Conservation (phyloP, 257 asterid species). For the Asclepias syriaca region DNA sequence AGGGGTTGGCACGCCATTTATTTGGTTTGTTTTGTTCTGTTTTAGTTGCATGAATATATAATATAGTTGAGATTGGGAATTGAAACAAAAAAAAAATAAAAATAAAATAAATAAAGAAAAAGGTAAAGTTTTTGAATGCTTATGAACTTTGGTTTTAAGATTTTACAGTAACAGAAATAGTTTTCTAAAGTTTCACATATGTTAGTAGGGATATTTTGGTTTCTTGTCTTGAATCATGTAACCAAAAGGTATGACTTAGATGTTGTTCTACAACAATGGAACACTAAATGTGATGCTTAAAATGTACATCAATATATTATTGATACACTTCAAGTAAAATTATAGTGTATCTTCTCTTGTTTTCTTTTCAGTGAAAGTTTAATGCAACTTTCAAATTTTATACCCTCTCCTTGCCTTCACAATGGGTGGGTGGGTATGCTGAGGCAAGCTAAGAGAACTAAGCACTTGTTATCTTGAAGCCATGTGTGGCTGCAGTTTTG, state of each 20-base stretch:
- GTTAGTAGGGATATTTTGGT: neutral
- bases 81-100: neutral
- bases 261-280: neutral
- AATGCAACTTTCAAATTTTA: too few relatives aligned
- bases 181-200: neutral
- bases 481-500: neutral
- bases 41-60: slow-evolving; percentile 13
- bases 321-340: neutral
- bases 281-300: neutral
- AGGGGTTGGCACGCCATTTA: slow-evolving; percentile 82
- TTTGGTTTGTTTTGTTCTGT: slow-evolving; percentile 43
- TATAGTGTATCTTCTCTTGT: neutral
- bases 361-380: too few relatives aligned
- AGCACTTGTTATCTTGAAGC: neutral
- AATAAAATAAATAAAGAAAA: too few relatives aligned
- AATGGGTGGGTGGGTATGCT: neutral
- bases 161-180: neutral
- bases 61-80: neutral
- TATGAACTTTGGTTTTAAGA: neutral
- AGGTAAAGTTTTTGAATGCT: neutral
- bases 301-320: too few relatives aligned
- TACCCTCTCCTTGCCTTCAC: neutral
- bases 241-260: neutral
- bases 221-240: neutral
- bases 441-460: neutral